phyloP scores from a whole-genome alignment of 202 grass and related monocot species.

The Saccharum hybrid region DNA sequence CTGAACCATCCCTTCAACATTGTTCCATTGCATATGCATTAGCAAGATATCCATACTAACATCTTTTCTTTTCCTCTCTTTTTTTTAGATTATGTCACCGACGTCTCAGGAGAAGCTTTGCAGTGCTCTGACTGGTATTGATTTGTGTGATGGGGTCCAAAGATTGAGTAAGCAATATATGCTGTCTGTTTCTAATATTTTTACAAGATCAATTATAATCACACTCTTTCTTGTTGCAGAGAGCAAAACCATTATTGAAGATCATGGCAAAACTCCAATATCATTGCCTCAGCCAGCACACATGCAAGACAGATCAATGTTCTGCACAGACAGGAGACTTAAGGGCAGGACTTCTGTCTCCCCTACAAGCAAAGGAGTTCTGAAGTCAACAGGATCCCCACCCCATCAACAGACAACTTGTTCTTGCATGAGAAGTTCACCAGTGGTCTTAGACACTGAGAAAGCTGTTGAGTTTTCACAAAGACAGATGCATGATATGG shows the following conservation, averaged over 20 bases:
- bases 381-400: constrained; percentile 50
- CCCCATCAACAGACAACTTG: constrained; percentile 43
- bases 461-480: constrained; percentile 86
- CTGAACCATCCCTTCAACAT: constrained; percentile 29
- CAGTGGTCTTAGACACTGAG: constrained; percentile 61
- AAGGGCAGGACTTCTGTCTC: constrained; percentile 31
- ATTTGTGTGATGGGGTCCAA: constrained; percentile 56
- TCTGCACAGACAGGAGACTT: constrained; percentile 46
- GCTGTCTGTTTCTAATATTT: constrained; percentile 28
- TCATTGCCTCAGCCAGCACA: constrained; percentile 27
- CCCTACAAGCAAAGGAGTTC: constrained; percentile 54
- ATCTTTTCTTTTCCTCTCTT: background rate
- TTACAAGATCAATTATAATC: constrained; percentile 16
- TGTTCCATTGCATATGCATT: constrained; percentile 5
- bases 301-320: constrained; percentile 42
- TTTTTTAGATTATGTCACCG: constrained; percentile 82
- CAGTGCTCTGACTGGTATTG: constrained; percentile 67
- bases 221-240: constrained; percentile 46
- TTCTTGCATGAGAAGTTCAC: constrained; percentile 61
- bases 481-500: constrained; percentile 90
- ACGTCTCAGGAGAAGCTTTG: constrained; percentile 88
- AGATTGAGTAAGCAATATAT: constrained; percentile 61
- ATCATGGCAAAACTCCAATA: constrained; percentile 44
- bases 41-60: constrained; percentile 25
- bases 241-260: constrained; percentile 48